Percentiles rank a stretch among this genome's conserved stretches.
phyloP scores from a whole-genome alignment of 2,329 filamentous ascomycete species.

The Venturia pyrina region DNA sequence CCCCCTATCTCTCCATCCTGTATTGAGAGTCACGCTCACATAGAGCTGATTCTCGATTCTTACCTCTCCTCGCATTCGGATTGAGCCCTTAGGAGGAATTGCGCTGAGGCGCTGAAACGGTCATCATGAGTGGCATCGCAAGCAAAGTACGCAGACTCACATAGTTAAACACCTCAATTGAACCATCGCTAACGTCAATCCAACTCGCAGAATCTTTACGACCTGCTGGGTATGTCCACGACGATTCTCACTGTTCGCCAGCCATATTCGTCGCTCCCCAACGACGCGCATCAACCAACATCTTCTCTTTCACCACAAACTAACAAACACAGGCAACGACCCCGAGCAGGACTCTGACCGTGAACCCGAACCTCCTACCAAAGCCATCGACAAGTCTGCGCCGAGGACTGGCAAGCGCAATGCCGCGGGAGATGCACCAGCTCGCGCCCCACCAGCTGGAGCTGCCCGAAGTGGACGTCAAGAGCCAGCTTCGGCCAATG shows the following conservation, averaged over 20 bases:
- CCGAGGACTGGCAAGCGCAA: slow-evolving; percentile 79
- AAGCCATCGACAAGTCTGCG: slow-evolving; percentile 77
- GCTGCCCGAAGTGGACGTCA: slow-evolving; percentile 20
- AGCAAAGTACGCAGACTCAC: slow-evolving; percentile 28
- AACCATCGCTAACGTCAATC: slow-evolving; percentile 26
- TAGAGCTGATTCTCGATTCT: slow-evolving; percentile 29
- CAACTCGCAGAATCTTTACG: slow-evolving; percentile 75
- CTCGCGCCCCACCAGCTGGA: slow-evolving; percentile 25
- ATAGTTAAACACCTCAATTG: slow-evolving; percentile 14
- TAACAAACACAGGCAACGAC: slow-evolving; percentile 49
- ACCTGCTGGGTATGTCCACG: slow-evolving; percentile 76
- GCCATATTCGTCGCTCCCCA: slow-evolving; percentile 14
- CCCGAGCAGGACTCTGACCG: slow-evolving; percentile 64
- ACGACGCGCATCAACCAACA: background rate
- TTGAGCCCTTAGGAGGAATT: slow-evolving; percentile 22
- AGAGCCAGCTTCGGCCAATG: slow-evolving; percentile 62
- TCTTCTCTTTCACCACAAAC: slow-evolving; percentile 13
- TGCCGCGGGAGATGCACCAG: slow-evolving; percentile 62
- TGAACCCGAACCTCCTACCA: slow-evolving; percentile 67
- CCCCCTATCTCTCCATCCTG: slow-evolving; percentile 8
- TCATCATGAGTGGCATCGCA: slow-evolving; percentile 31
- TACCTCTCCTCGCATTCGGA: slow-evolving; percentile 20
- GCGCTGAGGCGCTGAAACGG: slow-evolving; percentile 33
- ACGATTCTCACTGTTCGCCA: slow-evolving; percentile 18
- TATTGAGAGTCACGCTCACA: slow-evolving; percentile 30